Evolutionary conservation across 2,329 filamentous ascomycete genomes (phyloP).

Genomic region (Xylariaceae sp.): DNA sequence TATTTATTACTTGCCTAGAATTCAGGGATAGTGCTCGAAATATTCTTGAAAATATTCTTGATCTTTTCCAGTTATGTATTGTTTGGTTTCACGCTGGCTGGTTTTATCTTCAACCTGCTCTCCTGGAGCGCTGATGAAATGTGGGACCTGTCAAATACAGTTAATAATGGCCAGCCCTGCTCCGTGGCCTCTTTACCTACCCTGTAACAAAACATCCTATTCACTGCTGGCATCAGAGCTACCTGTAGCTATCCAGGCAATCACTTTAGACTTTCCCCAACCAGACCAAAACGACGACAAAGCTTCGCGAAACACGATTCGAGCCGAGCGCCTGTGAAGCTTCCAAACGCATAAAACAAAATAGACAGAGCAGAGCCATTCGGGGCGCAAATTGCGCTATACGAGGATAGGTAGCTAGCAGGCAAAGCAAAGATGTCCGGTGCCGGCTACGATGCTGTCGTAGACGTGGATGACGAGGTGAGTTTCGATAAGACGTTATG

Average conservation of each 20-base stretch:
- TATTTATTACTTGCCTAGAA: too few relatives aligned
- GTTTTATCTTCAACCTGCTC: too few relatives aligned
- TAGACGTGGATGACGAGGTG: slow-evolving; percentile 95
- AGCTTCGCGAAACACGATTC: slow-evolving; percentile 9
- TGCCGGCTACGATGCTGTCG: slow-evolving; percentile 93
- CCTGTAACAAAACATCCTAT: slow-evolving; percentile 1
- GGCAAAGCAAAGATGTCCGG: slow-evolving; percentile 57
- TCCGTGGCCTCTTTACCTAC: slow-evolving; percentile 25
- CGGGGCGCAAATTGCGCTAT: neutral
- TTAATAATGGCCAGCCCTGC: slow-evolving; percentile 27
- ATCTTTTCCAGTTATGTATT: too few relatives aligned
- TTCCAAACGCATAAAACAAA: too few relatives aligned
- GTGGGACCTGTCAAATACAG: slow-evolving; percentile 14
- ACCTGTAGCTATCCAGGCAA: too few relatives aligned
- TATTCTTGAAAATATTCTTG: too few relatives aligned
- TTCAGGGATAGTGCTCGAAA: too few relatives aligned
- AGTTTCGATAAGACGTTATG: too few relatives aligned
- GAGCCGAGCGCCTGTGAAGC: too few relatives aligned
- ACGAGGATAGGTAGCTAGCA: too few relatives aligned
- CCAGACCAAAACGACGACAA: slow-evolving; percentile 3
- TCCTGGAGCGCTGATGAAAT: too few relatives aligned
- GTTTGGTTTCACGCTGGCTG: too few relatives aligned
- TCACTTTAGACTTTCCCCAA: slow-evolving; percentile 5
- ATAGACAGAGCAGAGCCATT: neutral
- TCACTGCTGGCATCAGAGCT: neutral